Evolutionary conservation across 305 asterid genomes (phyloP), one percentile per base, ranked within the genome.

Genomic region (Fraxinus latifolia): DNA sequence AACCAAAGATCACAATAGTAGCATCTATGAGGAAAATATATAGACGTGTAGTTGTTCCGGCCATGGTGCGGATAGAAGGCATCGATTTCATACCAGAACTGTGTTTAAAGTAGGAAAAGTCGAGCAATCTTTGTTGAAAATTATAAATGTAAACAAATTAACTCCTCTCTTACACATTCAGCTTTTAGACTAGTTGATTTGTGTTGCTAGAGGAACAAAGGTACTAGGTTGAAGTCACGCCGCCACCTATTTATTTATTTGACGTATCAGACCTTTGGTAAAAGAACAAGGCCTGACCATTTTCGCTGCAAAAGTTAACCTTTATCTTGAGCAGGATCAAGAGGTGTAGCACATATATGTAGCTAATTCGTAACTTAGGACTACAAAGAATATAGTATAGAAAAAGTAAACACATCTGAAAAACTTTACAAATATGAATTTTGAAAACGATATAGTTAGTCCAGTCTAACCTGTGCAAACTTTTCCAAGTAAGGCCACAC

Each of bases 401-500:
- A 31, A 47, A 62, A 76, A 55, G 23, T 9, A 79, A 36, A 65
- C 29, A 27, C 27, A 62, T 29, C 6, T n/a, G 19, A 27, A 19
- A 50, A 36, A 62, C 11, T 78, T 5, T 21, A 50, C 33, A 58
- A 53, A 21, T 7, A 70, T 70, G 23, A 31, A 31, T 7, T 21
- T 9, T 70, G 42, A 70, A 4, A 70, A 31, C 12, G 14, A 8
- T 78, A 32, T 3, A 68, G 19, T 67, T 42, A 17, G 70, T 25
- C 77, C 39, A 72, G 25, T n/a, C 81, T 83, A 83, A 94, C 98
- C 98, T 91, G 93, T 0, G 99, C 84, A 87, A 88, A 96, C 77
- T 87, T 91, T 91, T 96, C 99, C 77, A 96, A 88, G 88, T 96
- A 96, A 42, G 99, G 99, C 99, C 99, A 96, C 68, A 96, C 91